These are phyloP conservation scores for Crataegus laevigata DNA, from an alignment of 306 rosid species.

Conservation along the genomic window DNA sequence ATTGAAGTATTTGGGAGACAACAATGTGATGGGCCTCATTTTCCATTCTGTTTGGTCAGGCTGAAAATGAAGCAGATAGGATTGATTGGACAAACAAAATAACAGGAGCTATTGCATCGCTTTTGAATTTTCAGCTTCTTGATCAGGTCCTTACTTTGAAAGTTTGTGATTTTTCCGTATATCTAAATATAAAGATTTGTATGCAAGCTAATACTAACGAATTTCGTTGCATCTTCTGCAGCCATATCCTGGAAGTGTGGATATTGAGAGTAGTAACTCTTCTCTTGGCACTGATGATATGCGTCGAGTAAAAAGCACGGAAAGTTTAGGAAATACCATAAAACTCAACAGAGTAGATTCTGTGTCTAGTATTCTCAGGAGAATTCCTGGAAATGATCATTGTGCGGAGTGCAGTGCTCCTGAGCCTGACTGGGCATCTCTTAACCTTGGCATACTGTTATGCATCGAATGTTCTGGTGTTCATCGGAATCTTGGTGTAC, in stretches of 20 bases:
- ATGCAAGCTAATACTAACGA: constrained; percentile 7
- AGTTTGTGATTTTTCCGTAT: not conserved
- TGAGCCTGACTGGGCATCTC: constrained; percentile 97
- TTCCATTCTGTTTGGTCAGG: constrained; percentile 46
- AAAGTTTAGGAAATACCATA: constrained; percentile 30
- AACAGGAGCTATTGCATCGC: constrained; percentile 67
- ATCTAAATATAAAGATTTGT: constrained; percentile 10
- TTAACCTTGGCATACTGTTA: constrained; percentile 82
- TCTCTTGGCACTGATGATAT: constrained; percentile 30
- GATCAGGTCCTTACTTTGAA: constrained; percentile 53
- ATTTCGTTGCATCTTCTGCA: constrained; percentile 38
- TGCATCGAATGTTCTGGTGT: constrained; percentile 98
- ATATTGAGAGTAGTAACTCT: constrained; percentile 26
- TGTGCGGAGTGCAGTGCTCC: constrained; percentile 90
- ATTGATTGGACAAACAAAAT: constrained; percentile 87
- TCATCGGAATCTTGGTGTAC: constrained; percentile 97
- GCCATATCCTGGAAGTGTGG: constrained; percentile 38
- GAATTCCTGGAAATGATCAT: constrained; percentile 77
- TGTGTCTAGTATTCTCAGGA: constrained; percentile 65
- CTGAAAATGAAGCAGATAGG: constrained; percentile 96
- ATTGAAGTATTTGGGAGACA: not conserved
- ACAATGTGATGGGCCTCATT: not conserved
- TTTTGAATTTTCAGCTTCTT: constrained; percentile 77
- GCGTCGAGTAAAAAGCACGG: constrained; percentile 33
- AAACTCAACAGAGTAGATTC: constrained; percentile 36